Evolutionary conservation across 805 yeast genomes (phyloP), one percentile per base, ranked within the genome.

Genomic region (Yamadazyma kitorensis): DNA sequence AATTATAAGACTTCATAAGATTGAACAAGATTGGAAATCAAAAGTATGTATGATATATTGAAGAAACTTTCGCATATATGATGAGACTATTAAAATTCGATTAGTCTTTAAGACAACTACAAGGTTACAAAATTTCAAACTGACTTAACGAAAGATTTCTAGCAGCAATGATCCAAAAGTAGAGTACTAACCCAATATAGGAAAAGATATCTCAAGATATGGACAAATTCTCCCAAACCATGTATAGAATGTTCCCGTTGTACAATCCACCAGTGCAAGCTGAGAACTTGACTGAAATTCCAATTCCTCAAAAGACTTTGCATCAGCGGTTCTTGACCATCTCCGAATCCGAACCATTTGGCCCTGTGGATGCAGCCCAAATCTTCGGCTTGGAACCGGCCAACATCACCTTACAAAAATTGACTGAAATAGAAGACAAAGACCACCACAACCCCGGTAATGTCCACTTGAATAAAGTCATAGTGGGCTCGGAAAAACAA

Each of bases 321-420:
- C 79, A 78, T 44, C 86, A 94, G 44, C 72, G 91, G 45, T 89
- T 89, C 68, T 62, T 86, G 54, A 83, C 95, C 9, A 81, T 91
- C 56, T 91, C 96, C 7, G 98, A 91, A 63, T 80, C 88, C 17
- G 95, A 88, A 64, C 95, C 96, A 7, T 89, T 91, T 56, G 96
- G 96, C 5, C 95, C 97, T 4, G 73, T 88, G 5, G 98, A 93
- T 54, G 97, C 98, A 10, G 96, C 98, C 31, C 68, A 78, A 37
- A 75, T 83, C 24, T 76, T 86, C 44, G 88, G 74, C 27, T 70
- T 91, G 44, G 89, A 86, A 56, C 95, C 96, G n/a, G 97, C 98
- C 18, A 75, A 78, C 30, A 78, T 71, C 23, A 84, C 93, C 3
- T 70, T 89, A 48, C 77, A 80, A 48, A 78, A 76, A 56, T 71